These are phyloP conservation scores for Xylona heveae DNA, from an alignment of 495 filamentous ascomycete species.

Conservation along the genomic window DNA sequence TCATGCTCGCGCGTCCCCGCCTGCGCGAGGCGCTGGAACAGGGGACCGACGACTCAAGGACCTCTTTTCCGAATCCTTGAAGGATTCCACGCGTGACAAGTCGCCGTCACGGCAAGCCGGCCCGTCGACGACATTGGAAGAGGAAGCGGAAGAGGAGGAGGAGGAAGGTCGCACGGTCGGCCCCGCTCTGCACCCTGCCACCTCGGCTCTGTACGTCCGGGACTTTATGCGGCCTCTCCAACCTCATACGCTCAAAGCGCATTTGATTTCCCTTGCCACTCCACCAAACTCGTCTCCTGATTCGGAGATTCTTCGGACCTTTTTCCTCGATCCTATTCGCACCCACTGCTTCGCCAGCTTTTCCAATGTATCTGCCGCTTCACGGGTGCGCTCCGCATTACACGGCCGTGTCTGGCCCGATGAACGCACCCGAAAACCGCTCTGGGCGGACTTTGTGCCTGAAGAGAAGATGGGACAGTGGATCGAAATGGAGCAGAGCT, in stretches of 20 bases:
- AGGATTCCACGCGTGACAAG: not conserved
- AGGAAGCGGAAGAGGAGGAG: constrained; percentile 54
- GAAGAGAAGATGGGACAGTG: constrained; percentile 50
- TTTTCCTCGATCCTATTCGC: constrained; percentile 66
- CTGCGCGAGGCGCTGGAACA: not conserved
- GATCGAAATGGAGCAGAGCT: constrained; percentile 41
- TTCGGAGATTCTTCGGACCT: constrained; percentile 32
- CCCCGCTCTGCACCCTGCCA: constrained; percentile 65
- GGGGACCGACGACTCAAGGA: constrained; percentile 3
- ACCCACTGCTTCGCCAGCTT: constrained; percentile 76
- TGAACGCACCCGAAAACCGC: constrained; percentile 60
- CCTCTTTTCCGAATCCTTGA: constrained; percentile 1
- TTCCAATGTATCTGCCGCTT: constrained; percentile 41
- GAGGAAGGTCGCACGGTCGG: constrained; percentile 26
- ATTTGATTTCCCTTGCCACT: constrained; percentile 46
- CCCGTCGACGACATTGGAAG: not conserved
- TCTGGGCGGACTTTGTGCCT: constrained; percentile 86
- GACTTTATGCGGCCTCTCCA: constrained; percentile 79
- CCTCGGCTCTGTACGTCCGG: constrained; percentile 71
- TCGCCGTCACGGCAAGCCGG: not conserved
- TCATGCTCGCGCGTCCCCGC: not conserved
- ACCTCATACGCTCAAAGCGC: constrained; percentile 33
- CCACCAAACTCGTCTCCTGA: constrained; percentile 27
- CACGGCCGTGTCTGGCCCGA: constrained; percentile 71
- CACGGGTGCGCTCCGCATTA: constrained; percentile 53